phyloP scores from a whole-genome alignment of 371 early-diverging fungal species.

The Nematocida minor region DNA sequence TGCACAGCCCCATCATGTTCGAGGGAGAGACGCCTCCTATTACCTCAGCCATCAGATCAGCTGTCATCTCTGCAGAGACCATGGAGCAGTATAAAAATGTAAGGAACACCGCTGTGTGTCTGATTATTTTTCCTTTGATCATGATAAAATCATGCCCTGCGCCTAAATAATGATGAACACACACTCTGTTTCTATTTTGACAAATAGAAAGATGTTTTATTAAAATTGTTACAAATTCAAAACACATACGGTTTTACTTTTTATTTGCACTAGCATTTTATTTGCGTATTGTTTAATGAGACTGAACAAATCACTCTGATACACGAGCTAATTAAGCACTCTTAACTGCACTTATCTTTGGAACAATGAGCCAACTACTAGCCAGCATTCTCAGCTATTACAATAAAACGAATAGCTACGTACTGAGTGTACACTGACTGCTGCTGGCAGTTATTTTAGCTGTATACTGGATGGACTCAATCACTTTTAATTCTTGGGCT shows the following conservation, averaged over 20 bases:
- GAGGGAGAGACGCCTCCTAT: not conserved
- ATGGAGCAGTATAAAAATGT: not conserved
- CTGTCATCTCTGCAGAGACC: not conserved
- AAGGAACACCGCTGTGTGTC: not conserved
- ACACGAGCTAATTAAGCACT: too few relatives aligned
- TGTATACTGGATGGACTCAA: too few relatives aligned
- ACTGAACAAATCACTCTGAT: too few relatives aligned
- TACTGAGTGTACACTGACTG: too few relatives aligned
- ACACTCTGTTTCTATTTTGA: not conserved
- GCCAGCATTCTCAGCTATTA: too few relatives aligned
- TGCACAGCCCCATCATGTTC: conserved; percentile 10
- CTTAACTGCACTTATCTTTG: too few relatives aligned
- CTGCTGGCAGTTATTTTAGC: too few relatives aligned
- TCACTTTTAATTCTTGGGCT: too few relatives aligned
- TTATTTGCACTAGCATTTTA: too few relatives aligned
- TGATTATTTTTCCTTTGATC: not conserved
- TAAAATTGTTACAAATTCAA: not conserved
- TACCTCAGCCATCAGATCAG: not conserved
- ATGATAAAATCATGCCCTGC: not conserved
- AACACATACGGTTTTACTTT: conserved; percentile 7
- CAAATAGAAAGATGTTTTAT: conserved; percentile 1
- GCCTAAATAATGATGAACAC: not conserved
- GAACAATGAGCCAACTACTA: too few relatives aligned
- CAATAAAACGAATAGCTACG: too few relatives aligned
- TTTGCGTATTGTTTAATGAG: too few relatives aligned